Evolutionary conservation across 2,329 filamentous ascomycete species (phyloP), one percentile per base, ranked within the genome.

Genomic region (Rhinocladiella similis): DNA sequence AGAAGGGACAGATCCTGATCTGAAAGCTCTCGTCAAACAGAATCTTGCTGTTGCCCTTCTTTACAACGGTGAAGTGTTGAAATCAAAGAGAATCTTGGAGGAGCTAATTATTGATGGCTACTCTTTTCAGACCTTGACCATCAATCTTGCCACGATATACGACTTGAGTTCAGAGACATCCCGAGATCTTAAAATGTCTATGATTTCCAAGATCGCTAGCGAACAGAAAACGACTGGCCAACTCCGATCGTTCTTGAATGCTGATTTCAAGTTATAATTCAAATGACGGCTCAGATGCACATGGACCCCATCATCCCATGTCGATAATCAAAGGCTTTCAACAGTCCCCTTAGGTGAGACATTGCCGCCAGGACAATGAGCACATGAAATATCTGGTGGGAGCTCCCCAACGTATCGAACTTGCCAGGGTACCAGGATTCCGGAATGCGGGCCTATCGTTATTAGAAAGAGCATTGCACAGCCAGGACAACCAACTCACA

Each of bases 321-420:
- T 67, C 90, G 86, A 69, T 89, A 87, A 73, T 96, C 90, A 74
- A 97, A 96, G 3, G 92, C 92, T 72, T 85, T 88, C 27, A 89
- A 70, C 74, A 97, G 81, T 47, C 90, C 92, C 50, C 85, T 86
- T 57, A 97, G 77, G 77, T 99, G 94, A 20, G 88, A 83, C 1
- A 83, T 81, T 0, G 91, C 93, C 0, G 94, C 94, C 59, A 91
- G 72, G 14, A 97, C 78, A 25, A 99, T 92, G 62, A 94, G 81
- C 38, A 96, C 77, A 75, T 99, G 94, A 72, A 99, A 99, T 62
- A 99, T 88, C 75, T 99, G 94, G 73, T 99, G 94, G 18, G 91
- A 96, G 69, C 87, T 91, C 36, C 94, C 93, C 83, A 89, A 89
- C 50, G 97, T 89, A 73, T 99, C 94, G 68, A 93, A 97, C 6